phyloP scores from a whole-genome alignment of 2,329 filamentous ascomycete genomes.

The Bertia moriformis region DNA sequence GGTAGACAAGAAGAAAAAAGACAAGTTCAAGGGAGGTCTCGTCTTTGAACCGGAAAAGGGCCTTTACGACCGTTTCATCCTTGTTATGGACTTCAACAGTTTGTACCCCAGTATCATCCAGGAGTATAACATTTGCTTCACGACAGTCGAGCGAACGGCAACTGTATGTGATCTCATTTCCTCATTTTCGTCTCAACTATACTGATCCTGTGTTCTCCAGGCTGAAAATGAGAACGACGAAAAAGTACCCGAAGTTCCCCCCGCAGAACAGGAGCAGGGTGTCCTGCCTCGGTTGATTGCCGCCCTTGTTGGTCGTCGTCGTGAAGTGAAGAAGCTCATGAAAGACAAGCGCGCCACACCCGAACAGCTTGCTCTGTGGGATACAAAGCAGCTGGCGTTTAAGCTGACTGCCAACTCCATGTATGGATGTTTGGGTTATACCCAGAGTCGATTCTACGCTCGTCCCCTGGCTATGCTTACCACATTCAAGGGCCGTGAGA shows the following conservation, averaged over 20 bases:
- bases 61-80: conserved; percentile 91
- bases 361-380: conserved; percentile 85
- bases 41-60: conserved; percentile 97
- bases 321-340: conserved; percentile 92
- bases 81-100: conserved; percentile 99
- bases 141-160: conserved; percentile 70
- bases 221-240: conserved; percentile 68
- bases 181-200: background rate
- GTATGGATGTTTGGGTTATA: conserved; percentile 97
- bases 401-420: conserved; percentile 98
- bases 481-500: conserved; percentile 93
- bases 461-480: conserved; percentile 88
- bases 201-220: conserved; percentile 24
- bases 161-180: conserved; percentile 36
- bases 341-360: conserved; percentile 76
- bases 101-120: conserved; percentile 97
- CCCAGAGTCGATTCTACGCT: conserved; percentile 92
- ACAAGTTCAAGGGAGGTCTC: conserved; percentile 96
- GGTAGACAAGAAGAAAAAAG: conserved; percentile 82
- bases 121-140: conserved; percentile 99
- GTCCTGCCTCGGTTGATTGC: conserved; percentile 83
- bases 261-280: conserved; percentile 56
- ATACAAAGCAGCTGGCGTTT: conserved; percentile 91
- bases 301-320: conserved; percentile 74
- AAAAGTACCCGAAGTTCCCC: conserved; percentile 64